These are phyloP conservation scores for Podospora pseudopauciseta DNA, from an alignment of 495 filamentous ascomycete species.

Conservation along the genomic window DNA sequence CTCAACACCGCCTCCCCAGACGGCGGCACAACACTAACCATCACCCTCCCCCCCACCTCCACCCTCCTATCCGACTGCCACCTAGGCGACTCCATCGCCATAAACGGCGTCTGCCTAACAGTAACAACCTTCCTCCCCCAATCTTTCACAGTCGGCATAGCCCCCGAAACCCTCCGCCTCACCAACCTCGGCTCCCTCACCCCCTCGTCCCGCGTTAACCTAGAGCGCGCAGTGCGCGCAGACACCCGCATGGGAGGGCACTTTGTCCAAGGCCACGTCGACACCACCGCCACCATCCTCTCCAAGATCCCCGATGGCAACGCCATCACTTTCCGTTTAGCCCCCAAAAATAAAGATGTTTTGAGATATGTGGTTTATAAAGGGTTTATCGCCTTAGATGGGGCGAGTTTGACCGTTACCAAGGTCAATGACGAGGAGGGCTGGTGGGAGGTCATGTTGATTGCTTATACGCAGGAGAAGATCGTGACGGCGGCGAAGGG, in stretches of 20 bases:
- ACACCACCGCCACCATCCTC: conserved; percentile 73
- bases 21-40: conserved; percentile 85
- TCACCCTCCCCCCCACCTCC: conserved; percentile 59
- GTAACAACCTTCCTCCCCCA: conserved; percentile 62
- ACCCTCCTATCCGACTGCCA: conserved; percentile 76
- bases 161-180: conserved; percentile 92
- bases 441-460: conserved; percentile 98
- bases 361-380: conserved; percentile 91
- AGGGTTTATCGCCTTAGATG: conserved; percentile 92
- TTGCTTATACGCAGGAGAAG: conserved; percentile 95
- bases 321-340: conserved; percentile 77
- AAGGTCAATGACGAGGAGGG: conserved; percentile 69
- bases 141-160: conserved; percentile 87
- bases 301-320: conserved; percentile 75
- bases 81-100: conserved; percentile 85
- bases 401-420: conserved; percentile 92
- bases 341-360: conserved; percentile 61
- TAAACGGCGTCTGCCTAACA: conserved; percentile 91
- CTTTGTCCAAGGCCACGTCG: conserved; percentile 90
- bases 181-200: conserved; percentile 81
- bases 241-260: conserved; percentile 87
- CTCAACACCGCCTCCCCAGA: conserved; percentile 76
- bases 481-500: conserved; percentile 80
- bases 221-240: conserved; percentile 86
- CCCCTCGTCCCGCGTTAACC: conserved; percentile 62